phyloP scores from a whole-genome alignment of 106 monocot species.

The Dendrobium officinale region DNA sequence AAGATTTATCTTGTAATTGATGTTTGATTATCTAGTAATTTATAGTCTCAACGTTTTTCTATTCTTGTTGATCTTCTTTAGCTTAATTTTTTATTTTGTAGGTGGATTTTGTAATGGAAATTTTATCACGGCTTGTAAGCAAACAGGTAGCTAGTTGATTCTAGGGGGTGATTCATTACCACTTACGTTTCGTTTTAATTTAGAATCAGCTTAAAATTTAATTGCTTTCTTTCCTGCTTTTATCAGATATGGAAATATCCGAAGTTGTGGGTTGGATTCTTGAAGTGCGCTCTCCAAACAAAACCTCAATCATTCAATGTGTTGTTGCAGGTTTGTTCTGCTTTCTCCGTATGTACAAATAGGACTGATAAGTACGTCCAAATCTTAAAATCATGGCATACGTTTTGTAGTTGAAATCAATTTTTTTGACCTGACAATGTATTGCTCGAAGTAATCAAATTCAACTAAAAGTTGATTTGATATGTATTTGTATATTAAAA shows the following conservation, averaged over 20 bases:
- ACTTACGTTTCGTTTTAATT: background rate
- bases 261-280: slow-evolving; percentile 94
- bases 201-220: background rate
- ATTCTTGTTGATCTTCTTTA: slow-evolving; percentile 3
- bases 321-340: slow-evolving; percentile 69
- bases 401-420: too few relatives aligned
- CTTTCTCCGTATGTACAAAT: background rate
- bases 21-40: slow-evolving; percentile 2
- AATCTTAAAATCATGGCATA: background rate
- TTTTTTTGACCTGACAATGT: too few relatives aligned
- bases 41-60: background rate
- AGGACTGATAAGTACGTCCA: background rate
- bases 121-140: slow-evolving; percentile 80
- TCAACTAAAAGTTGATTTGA: too few relatives aligned
- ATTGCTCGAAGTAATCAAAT: too few relatives aligned
- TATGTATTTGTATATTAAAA: too few relatives aligned
- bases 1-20: background rate
- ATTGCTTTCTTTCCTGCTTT: background rate
- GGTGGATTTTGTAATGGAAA: slow-evolving; percentile 98
- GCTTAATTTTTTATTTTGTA: slow-evolving; percentile 27
- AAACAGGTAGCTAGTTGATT: slow-evolving; percentile 55
- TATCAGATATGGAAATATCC: slow-evolving; percentile 95
- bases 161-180: background rate
- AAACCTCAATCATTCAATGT: slow-evolving; percentile 86
- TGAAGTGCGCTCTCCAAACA: slow-evolving; percentile 79